phyloP scores from a whole-genome alignment of 192 early-diverging fungal species.

The Coemansia sp. region DNA sequence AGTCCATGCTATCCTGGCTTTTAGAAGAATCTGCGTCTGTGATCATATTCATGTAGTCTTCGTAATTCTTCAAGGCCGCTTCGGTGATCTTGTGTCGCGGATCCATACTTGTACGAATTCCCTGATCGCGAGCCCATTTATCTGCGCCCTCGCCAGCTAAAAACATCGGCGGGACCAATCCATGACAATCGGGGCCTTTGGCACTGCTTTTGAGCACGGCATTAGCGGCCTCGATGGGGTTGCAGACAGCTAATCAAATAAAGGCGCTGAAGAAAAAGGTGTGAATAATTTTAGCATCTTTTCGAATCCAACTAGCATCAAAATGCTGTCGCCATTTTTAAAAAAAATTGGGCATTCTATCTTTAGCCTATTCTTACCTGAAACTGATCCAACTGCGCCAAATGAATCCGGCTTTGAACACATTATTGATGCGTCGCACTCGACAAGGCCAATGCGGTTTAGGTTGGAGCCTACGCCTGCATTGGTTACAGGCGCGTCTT shows the following conservation, averaged over 20 bases:
- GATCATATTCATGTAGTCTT: conserved; percentile 17
- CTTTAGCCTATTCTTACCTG: too few species aligned
- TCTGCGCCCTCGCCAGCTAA: conserved; percentile 60
- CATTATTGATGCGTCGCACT: conserved; percentile 90
- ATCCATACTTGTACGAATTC: conserved; percentile 12
- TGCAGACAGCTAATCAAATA: conserved; percentile 54
- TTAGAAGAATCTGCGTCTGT: background rate
- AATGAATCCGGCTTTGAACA: conserved; percentile 60
- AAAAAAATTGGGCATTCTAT: too few species aligned
- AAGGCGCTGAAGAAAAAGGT: background rate
- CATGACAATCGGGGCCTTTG: conserved; percentile 16
- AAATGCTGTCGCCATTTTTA: too few species aligned
- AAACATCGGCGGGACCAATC: conserved; percentile 58
- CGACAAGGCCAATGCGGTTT: conserved; percentile 65
- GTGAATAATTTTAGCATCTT: too few species aligned
- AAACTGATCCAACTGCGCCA: conserved; percentile 71
- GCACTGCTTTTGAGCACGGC: conserved; percentile 47
- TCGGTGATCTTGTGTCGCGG: conserved; percentile 26
- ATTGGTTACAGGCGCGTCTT: conserved; percentile 56
- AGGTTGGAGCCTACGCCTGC: conserved; percentile 78
- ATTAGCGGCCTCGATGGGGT: conserved; percentile 62
- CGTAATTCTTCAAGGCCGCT: conserved; percentile 17
- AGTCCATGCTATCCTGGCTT: too few species aligned
- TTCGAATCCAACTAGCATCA: too few species aligned
- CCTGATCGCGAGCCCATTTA: conserved; percentile 26